Evolutionary conservation across 257 asterid species (phyloP).

Genomic region (Fraxinus cuspidata): DNA sequence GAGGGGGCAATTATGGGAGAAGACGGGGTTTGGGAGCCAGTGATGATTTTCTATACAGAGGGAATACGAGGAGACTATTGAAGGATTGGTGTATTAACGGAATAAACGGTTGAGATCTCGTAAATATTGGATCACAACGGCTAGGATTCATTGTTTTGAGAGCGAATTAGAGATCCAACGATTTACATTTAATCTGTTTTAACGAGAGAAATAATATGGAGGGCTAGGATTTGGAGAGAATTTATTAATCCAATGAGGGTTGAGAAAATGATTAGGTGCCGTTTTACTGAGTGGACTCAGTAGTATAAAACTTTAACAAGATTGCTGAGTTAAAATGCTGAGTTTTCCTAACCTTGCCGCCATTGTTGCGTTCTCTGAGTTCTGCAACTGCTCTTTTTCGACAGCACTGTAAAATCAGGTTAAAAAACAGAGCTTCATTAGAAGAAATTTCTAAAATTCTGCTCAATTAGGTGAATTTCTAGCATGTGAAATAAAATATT

Average conservation of each 20-base stretch:
- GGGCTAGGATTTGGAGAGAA: slow-evolving; percentile 31
- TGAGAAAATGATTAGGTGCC: neutral
- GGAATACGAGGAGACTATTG: slow-evolving; percentile 33
- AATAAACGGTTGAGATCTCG: slow-evolving; percentile 45
- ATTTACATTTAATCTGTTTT: slow-evolving; percentile 18
- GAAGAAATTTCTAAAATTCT: slow-evolving; percentile 1
- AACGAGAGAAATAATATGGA: slow-evolving; percentile 23
- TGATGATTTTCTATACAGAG: slow-evolving; percentile 1
- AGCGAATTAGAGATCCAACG: slow-evolving; percentile 33
- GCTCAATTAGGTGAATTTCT: slow-evolving; percentile 1
- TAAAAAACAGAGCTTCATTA: neutral
- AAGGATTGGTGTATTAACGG: slow-evolving; percentile 24
- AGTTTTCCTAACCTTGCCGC: slow-evolving; percentile 50
- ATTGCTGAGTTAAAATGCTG: neutral
- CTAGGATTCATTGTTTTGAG: slow-evolving; percentile 24
- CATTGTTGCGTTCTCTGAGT: slow-evolving; percentile 54
- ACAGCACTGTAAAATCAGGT: slow-evolving; percentile 36
- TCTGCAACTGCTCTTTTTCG: slow-evolving; percentile 49
- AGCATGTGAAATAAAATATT: neutral
- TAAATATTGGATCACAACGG: slow-evolving; percentile 23
- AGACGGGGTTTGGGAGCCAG: neutral
- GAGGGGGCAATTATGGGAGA: slow-evolving; percentile 3
- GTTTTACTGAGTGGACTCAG: slow-evolving; percentile 35
- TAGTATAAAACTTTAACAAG: neutral
- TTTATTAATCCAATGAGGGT: slow-evolving; percentile 11